Evolutionary conservation across 2,329 filamentous ascomycete genomes (phyloP), one percentile per base, ranked within the genome.

Genomic region (Apiospora malaysiana): DNA sequence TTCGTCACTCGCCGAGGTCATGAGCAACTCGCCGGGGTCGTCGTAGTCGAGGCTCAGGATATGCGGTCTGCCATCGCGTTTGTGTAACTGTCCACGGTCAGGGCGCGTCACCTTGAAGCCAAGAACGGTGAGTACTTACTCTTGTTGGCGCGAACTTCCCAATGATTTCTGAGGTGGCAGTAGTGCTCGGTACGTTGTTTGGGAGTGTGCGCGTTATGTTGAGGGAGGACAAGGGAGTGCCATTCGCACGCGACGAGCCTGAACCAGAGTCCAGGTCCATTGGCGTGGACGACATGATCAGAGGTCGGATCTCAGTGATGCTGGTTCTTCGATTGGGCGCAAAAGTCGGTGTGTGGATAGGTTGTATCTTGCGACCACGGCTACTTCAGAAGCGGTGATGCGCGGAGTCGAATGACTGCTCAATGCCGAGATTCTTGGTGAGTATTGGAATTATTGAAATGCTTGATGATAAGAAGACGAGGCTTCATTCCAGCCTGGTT

Each of bases 31-130:
- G 81, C 96, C 96, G 59, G 93, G 92, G 83, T 98, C 95, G 81
- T 98, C 95, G 80, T 97, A 99, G 84, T 99, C 95, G 76, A 99
- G 89, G 1, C 95, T 98, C 10, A 96, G 92, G 72, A 98, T 90
- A 74, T 91, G 87, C 4, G 91, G 89, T 68, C 86, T 75, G 72
- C 89, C 87, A 56, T 90, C 85, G 71, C 89, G 86, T 65, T 85
- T 85, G 75, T 93, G 91, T 23, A 91, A 87, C 87, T 90, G 75
- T 69, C 68, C 56, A 49, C 37, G 56, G 59, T 51, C 45, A 70
- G 47, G 70, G 66, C 70, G 46, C 25, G 25, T 68, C 18, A 18
- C 27, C 49, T 43, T 51, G 46, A 25, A 18, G 59, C 42, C 46
- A 56, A 70, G 23, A 47, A 21, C n/a, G 4, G 37, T 59, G 46